A percentile compares a stretch with the other conserved stretches of the same genome.
phyloP scores from a whole-genome alignment of 1,284 basidiomycete species.

The Leccinum pachyderme region DNA sequence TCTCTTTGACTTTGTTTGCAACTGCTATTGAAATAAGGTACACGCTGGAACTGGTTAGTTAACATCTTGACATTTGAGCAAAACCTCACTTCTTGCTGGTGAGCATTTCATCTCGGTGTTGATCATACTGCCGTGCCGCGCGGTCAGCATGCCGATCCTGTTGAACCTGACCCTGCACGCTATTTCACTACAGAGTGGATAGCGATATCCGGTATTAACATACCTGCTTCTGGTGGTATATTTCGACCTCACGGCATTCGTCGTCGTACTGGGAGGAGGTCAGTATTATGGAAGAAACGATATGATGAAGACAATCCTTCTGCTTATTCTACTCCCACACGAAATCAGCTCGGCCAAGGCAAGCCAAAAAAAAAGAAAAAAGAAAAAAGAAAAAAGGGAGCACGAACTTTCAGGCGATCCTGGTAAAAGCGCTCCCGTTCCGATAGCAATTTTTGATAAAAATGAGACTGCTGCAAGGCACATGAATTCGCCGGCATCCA shows the following conservation, averaged over 20 bases:
- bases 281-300: constrained; percentile 7
- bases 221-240: constrained; percentile 75
- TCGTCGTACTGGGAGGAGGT: constrained; percentile 62
- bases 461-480: constrained; percentile 54
- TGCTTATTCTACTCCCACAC: constrained; percentile 57
- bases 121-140: constrained; percentile 67
- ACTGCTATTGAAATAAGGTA: constrained; percentile 68
- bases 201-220: constrained; percentile 2
- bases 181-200: constrained; percentile 1
- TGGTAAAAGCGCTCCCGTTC: constrained; percentile 68
- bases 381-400: neutral
- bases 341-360: constrained; percentile 6
- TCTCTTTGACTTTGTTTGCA: constrained; percentile 65
- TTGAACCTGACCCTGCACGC: constrained; percentile 53
- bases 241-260: constrained; percentile 69
- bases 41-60: constrained; percentile 40
- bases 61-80: constrained; percentile 2
- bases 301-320: constrained; percentile 47
- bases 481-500: constrained; percentile 11
- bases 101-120: constrained; percentile 72
- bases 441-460: constrained; percentile 67
- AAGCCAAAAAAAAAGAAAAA: too few relatives aligned
- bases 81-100: constrained; percentile 72
- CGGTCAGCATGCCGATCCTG: constrained; percentile 78
- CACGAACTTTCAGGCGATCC: constrained; percentile 65